Conservation (phyloP, 2,329 filamentous ascomycete species). For the Huntiella abstrusa region DNA sequence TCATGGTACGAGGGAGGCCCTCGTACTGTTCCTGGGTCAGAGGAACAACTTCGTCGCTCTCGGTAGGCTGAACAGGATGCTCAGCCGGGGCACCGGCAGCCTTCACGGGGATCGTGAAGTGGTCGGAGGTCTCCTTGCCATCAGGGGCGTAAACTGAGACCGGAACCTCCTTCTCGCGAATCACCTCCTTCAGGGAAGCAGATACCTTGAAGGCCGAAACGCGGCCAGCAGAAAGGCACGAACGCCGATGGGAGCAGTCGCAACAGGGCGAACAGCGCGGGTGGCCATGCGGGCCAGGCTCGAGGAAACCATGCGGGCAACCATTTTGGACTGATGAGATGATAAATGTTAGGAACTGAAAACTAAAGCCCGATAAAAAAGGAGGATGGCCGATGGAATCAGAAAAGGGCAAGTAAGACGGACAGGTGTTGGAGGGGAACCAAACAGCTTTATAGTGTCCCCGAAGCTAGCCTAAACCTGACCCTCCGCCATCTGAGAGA, state of each 20-base stretch:
- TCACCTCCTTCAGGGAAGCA: conserved; percentile 27
- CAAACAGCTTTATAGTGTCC: too few species aligned
- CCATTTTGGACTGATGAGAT: conserved; percentile 13
- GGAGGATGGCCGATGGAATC: background rate
- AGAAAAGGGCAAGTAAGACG: too few species aligned
- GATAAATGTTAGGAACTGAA: conserved; percentile 13
- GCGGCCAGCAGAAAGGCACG: conserved; percentile 9
- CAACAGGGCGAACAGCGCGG: conserved; percentile 18
- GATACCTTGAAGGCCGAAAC: conserved; percentile 13
- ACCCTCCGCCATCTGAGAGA: too few species aligned
- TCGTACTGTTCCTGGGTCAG: conserved; percentile 34
- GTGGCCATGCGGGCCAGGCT: conserved; percentile 15
- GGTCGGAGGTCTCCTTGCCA: conserved; percentile 26
- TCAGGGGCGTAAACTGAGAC: conserved; percentile 34
- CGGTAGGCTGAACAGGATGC: conserved; percentile 20
- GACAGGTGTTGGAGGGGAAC: too few species aligned
- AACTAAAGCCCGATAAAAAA: background rate
- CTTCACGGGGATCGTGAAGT: conserved; percentile 35
- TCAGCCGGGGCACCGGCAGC: conserved; percentile 25
- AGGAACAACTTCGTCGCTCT: conserved; percentile 31
- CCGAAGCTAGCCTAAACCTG: too few species aligned
- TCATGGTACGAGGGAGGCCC: conserved; percentile 43
- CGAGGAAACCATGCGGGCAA: conserved; percentile 16
- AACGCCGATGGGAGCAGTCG: conserved; percentile 11
- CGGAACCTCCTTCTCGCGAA: conserved; percentile 37